Evolutionary conservation across 495 filamentous ascomycete genomes (phyloP).

Genomic region (Podospora tetraspora): DNA sequence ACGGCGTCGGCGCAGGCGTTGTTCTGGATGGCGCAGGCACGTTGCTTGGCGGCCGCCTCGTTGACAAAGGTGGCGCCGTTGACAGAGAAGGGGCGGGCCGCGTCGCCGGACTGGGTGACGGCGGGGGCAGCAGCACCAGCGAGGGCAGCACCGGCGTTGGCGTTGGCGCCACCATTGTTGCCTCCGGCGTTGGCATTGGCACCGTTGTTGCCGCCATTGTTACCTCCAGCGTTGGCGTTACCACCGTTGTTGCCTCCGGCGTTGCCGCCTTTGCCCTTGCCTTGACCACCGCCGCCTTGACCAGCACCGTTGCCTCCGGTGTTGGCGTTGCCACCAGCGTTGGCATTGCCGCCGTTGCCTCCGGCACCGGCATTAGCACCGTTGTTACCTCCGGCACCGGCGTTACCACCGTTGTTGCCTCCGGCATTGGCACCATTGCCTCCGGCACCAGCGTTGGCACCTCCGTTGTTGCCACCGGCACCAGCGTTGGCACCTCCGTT

Average conservation of each 20-base stretch:
- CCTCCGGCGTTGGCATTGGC: slow-evolving; percentile 1
- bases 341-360: slow-evolving; percentile 8
- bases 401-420: slow-evolving; percentile 7
- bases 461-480: background rate
- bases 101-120: slow-evolving; percentile 37
- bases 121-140: slow-evolving; percentile 34
- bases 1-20: slow-evolving; percentile 46
- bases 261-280: no score
- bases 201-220: background rate
- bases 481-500: slow-evolving; percentile 1
- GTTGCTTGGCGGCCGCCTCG: slow-evolving; percentile 37
- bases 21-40: slow-evolving; percentile 45
- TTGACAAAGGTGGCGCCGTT: slow-evolving; percentile 48
- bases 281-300: no score
- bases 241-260: background rate
- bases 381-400: slow-evolving; percentile 4
- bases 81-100: slow-evolving; percentile 44
- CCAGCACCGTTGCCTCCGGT: background rate
- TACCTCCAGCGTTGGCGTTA: slow-evolving; percentile 10
- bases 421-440: background rate
- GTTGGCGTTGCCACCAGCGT: slow-evolving; percentile 25
- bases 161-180: background rate
- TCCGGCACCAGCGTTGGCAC: slow-evolving; percentile 27
- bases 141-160: slow-evolving; percentile 19
- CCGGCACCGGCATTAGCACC: background rate